These are phyloP conservation scores for Tolypocladium endophyticum DNA, from an alignment of 2,329 filamentous ascomycete genomes.

Conservation along the genomic window DNA sequence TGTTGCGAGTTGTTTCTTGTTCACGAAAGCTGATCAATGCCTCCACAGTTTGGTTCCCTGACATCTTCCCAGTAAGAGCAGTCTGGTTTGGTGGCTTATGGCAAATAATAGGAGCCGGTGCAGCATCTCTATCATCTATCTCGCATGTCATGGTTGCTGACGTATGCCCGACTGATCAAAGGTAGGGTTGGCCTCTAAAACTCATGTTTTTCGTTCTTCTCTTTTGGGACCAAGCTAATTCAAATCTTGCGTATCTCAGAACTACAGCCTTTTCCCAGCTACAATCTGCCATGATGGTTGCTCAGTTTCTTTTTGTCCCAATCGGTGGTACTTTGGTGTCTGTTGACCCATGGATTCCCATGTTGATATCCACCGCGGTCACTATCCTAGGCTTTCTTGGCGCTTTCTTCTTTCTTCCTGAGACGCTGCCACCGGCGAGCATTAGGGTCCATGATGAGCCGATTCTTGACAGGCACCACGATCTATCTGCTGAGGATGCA, in stretches of 20 bases:
- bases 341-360: not conserved
- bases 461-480: not conserved
- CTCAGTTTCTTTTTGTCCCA: not conserved
- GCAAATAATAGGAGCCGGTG: not conserved
- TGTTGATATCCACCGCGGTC: not conserved
- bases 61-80: not conserved
- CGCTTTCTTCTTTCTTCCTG: not conserved
- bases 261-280: not conserved
- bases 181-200: not conserved
- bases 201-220: no score
- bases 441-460: not conserved
- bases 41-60: not conserved
- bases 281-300: not conserved
- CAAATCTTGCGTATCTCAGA: not conserved
- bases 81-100: not conserved
- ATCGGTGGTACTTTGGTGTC: not conserved
- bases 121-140: not conserved
- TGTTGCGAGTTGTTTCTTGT: not conserved
- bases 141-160: not conserved
- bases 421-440: not conserved
- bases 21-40: not conserved
- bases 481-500: not conserved
- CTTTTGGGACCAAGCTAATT: not conserved
- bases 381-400: not conserved
- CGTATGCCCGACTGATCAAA: not conserved